These are phyloP conservation scores for Willaertia magna DNA, from an alignment of 208 protist genomes.

Conservation along the genomic window DNA sequence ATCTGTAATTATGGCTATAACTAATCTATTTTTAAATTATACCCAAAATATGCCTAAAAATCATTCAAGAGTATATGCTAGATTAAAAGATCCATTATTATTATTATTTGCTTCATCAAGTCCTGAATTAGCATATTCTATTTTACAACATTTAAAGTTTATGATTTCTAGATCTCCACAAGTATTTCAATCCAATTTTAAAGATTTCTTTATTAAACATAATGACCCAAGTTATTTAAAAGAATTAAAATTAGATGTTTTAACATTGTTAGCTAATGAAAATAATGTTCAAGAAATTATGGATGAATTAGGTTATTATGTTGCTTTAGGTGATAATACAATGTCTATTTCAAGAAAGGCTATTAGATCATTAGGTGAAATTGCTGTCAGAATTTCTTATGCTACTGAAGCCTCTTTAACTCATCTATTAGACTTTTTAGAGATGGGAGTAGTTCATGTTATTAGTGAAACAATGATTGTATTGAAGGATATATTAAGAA, in stretches of 20 bases:
- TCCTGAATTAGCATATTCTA: slow-evolving; percentile 52
- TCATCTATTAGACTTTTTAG: slow-evolving; percentile 50
- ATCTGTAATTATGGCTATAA: slow-evolving; percentile 59
- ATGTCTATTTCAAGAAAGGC: slow-evolving; percentile 9
- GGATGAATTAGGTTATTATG: slow-evolving; percentile 57
- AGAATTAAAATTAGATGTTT: slow-evolving; percentile 58
- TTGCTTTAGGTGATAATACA: slow-evolving; percentile 26
- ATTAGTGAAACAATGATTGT: slow-evolving; percentile 45
- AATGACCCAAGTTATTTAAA: neutral
- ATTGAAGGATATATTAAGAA: slow-evolving; percentile 56
- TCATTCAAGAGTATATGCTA: slow-evolving; percentile 53
- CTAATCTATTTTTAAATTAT: slow-evolving; percentile 61
- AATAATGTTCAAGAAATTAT: slow-evolving; percentile 45
- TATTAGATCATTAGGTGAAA: slow-evolving; percentile 32
- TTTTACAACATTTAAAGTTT: slow-evolving; percentile 61
- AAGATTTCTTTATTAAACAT: slow-evolving; percentile 30
- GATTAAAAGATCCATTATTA: slow-evolving; percentile 58
- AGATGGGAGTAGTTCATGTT: slow-evolving; percentile 37
- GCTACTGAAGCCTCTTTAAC: slow-evolving; percentile 22
- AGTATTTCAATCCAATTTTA: slow-evolving; percentile 43
- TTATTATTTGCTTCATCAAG: slow-evolving; percentile 43
- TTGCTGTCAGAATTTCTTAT: slow-evolving; percentile 29
- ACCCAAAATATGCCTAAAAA: slow-evolving; percentile 59
- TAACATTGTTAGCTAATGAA: slow-evolving; percentile 41
- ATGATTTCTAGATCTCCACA: slow-evolving; percentile 44